phyloP scores from a whole-genome alignment of 2,329 filamentous ascomycete species.

The Cadophora sp. region DNA sequence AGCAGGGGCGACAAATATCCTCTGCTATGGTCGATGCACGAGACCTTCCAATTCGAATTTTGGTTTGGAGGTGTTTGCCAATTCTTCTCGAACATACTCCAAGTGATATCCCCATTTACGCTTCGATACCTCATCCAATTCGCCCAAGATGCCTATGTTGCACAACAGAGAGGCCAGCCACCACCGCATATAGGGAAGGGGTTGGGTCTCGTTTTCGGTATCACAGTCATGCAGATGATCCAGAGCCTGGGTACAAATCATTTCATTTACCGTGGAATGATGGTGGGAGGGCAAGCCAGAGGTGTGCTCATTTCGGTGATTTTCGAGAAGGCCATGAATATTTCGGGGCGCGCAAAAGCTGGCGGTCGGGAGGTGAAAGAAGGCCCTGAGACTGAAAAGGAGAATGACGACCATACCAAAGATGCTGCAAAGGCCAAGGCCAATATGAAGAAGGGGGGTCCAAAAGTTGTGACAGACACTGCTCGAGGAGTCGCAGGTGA shows the following conservation, averaged over 20 bases:
- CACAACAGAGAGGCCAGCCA: conserved; percentile 56
- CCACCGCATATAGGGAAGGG: conserved; percentile 76
- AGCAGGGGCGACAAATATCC: conserved; percentile 74
- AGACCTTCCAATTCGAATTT: conserved; percentile 86
- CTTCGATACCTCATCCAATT: conserved; percentile 88
- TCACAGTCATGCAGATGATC: conserved; percentile 83
- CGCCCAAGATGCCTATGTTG: conserved; percentile 78
- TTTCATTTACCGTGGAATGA: conserved; percentile 92
- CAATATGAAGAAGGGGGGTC: conserved; percentile 50
- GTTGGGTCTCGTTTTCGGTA: conserved; percentile 82
- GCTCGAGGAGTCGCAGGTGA: conserved; percentile 65
- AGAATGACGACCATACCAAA: conserved; percentile 52
- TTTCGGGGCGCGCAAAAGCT: conserved; percentile 87
- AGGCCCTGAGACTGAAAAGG: conserved; percentile 49
- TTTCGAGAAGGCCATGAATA: conserved; percentile 90
- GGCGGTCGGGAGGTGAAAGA: conserved; percentile 66
- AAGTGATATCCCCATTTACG: conserved; percentile 85
- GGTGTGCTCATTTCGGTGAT: conserved; percentile 85
- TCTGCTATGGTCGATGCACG: conserved; percentile 81
- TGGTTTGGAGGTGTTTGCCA: conserved; percentile 82
- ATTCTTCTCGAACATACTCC: conserved; percentile 73
- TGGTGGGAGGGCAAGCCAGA: conserved; percentile 84
- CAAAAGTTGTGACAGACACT: conserved; percentile 49
- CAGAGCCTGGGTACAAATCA: conserved; percentile 86
- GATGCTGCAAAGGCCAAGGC: conserved; percentile 50